A percentile compares a stretch with the other conserved stretches of the same genome.
Evolutionary conservation across 345 rosid genomes (phyloP).

Genomic region (Corymbia maculata): DNA sequence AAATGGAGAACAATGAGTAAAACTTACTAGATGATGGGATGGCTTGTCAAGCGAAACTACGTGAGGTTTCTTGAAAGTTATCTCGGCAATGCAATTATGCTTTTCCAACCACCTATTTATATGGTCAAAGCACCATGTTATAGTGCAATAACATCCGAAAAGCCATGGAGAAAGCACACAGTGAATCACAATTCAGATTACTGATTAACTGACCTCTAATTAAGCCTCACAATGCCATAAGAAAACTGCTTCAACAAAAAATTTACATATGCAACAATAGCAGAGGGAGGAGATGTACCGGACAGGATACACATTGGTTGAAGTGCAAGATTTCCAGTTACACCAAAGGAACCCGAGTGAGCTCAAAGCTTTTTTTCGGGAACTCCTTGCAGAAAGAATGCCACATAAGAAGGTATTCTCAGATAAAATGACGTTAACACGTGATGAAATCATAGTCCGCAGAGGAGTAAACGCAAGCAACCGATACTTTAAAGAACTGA

Average conservation of each 20-base stretch:
- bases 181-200: background rate
- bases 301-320: background rate
- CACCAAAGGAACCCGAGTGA: background rate
- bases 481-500: too few species aligned
- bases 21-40: too few species aligned
- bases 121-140: too few species aligned
- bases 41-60: too few species aligned
- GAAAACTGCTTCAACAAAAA: background rate
- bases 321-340: background rate
- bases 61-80: too few species aligned
- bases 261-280: background rate
- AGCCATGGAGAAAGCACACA: background rate
- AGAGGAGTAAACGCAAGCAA: background rate
- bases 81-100: too few species aligned
- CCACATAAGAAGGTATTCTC: background rate
- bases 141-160: too few species aligned
- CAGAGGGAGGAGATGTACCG: background rate
- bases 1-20: background rate
- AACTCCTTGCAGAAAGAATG: background rate
- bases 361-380: fast-evolving
- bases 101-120: background rate
- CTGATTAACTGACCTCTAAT: background rate
- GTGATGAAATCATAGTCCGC: background rate
- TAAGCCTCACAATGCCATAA: fast-evolving
- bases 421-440: background rate